Conservation (phyloP, 495 filamentous ascomycete species). For the Tetracladium marchalianum region DNA sequence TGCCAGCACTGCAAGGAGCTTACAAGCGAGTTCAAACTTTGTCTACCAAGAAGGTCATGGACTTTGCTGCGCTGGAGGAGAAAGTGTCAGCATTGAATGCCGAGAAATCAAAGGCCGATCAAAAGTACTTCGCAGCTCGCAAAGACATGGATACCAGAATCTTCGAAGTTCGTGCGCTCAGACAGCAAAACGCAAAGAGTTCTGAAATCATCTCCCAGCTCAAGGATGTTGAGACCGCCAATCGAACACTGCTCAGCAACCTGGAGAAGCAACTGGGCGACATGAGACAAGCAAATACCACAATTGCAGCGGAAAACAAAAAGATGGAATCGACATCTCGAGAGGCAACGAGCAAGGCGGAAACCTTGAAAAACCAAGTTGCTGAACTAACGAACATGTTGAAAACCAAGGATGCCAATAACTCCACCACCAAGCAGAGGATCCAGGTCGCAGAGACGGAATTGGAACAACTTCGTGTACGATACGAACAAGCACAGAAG, state of each 20-base stretch:
- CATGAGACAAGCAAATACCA: constrained; percentile 60
- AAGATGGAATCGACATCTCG: constrained; percentile 57
- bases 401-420: constrained; percentile 60
- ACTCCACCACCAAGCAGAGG: constrained; percentile 52
- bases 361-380: constrained; percentile 68
- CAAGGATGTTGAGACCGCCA: constrained; percentile 74
- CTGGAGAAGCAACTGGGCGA: constrained; percentile 86
- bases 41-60: constrained; percentile 77
- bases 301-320: constrained; percentile 57
- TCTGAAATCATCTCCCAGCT: constrained; percentile 88
- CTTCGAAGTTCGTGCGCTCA: constrained; percentile 63
- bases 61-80: constrained; percentile 67
- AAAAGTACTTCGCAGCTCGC: constrained; percentile 93
- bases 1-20: constrained; percentile 75
- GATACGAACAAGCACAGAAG: constrained; percentile 64
- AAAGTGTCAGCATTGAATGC: constrained; percentile 61
- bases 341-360: constrained; percentile 57
- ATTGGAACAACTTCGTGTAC: constrained; percentile 59
- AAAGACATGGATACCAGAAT: constrained; percentile 81
- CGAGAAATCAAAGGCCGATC: constrained; percentile 92
- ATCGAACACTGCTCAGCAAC: constrained; percentile 53
- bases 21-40: constrained; percentile 77
- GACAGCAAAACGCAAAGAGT: constrained; percentile 75
- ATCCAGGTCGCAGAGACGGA: constrained; percentile 52
- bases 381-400: constrained; percentile 62